Evolutionary conservation across 2,329 filamentous ascomycete species (phyloP), one percentile per base, ranked within the genome.

Genomic region (Ustilaginoidea virens): DNA sequence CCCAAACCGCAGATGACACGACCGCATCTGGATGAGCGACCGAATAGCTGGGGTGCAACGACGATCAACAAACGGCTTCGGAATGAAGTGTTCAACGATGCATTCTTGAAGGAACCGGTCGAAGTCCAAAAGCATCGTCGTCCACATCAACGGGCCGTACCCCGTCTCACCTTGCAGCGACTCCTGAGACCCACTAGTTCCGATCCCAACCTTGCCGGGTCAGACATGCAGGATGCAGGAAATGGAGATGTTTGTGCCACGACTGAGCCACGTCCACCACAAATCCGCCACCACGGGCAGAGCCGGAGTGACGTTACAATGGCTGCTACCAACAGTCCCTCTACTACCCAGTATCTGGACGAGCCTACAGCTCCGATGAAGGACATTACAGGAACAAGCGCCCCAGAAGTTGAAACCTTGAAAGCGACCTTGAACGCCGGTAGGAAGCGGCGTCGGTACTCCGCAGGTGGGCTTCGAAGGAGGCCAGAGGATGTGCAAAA

Each of bases 41-140:
- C 70, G 6, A 70, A 70, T 39, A 75, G 72, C 43, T 94, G 87
- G 86, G 86, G 87, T 6, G 83, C 85, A 11, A 94, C 86, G 0
- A 86, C 79, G 14, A 80, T 94, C 33, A 96, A 96, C 48, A 79
- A 80, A 42, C 74, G 77, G 34, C 56, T 96, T 22, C 77, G 86
- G 34, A 87, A 92, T 47, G 82, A 92, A 49, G 85, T 94, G 1
- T 78, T 94, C 45, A 81, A 85, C 22, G 86, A 94, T 47, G 87
- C 87, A 0, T 94, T 94, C 45, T 61, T 83, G 24, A 82, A 85
- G 34, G 79, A 85, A 30, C 74, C 80, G 0, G 80, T 93, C 35
- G 76, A 81, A n/a, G 59, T 76, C 42, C 81, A 86, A 41, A 76
- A 79, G 36, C 76, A 85, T 35, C 74, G 78, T 18, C 69, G 71